Base-by-base conservation (phyloP, 164 flowering plant species). In the Annona squamosa region DNA sequence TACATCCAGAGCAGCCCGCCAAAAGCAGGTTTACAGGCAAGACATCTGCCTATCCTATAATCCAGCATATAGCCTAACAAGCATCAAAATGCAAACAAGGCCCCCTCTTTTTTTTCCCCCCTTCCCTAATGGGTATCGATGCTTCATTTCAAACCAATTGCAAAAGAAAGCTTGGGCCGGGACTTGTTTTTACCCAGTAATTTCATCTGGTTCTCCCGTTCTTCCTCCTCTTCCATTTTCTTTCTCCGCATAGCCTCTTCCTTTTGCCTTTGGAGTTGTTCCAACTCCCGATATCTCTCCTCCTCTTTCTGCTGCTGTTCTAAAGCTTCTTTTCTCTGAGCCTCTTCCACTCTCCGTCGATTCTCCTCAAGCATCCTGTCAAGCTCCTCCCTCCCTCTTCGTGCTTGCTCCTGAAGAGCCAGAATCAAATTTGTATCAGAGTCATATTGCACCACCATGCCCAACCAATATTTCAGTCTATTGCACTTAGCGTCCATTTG, bases 171-270 rank as follows among this genome's bases (percentile, higher is more conserved):
- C 77, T 93, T 96, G 0, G 99, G 98, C 46, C 99, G 81, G 10
- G 97, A 80, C 76, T 96, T 96, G 86, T 96, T 96, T 87, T 93
- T 96, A 48, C 99, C 99, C 79, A 96, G 78, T 72, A 96, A 61
- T 71, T 84, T 86, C 89, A 87, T 88, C 79, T 91, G 98, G 72
- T 90, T 90, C 44, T 81, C 75, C 12, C 97, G 87, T 75, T 88
- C 91, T 81, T 92, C 97, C 75, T 96, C 98, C 79, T 93, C 98
- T 80, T 91, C 86, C 72, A 85, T 81, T 78, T 89, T 96, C 88
- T 93, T 96, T 82, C 91, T 85, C 61, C 88, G 73, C 91, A 90
- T 57, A 3, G 92, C 95, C 82, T 93, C 99, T 83, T 93, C 98
- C 63, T 87, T 92, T 74, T 90, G 90, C 72, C 94, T 85, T 75